Base-by-base conservation (phyloP, 208 protist genomes). In the Wallacemonas sp. region DNA sequence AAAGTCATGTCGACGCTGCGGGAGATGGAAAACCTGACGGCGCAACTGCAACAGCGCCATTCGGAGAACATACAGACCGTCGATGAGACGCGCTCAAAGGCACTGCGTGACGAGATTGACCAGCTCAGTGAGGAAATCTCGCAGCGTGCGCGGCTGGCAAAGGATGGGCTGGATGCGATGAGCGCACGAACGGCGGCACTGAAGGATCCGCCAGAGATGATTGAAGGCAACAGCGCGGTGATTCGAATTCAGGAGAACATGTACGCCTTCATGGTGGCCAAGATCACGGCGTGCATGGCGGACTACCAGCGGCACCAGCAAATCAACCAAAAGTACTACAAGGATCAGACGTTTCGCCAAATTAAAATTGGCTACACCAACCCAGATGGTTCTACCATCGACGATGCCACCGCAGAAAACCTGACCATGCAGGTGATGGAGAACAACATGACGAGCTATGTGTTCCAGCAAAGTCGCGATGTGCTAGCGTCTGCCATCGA, bases 341-440 rank as follows among this genome's bases (percentile, higher is more conserved):
- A 80, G 69, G 61, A 75, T 19, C 86, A 92, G 71, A 92, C 88
- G 44, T 77, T 91, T 67, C 86, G 92, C n/a, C 89, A 91, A 65
- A 95, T 97, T 73, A 97, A 93, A 58, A 94, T 91, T 56, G 92
- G 91, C 59, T 95, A 85, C 79, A 93, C 81, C 21, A 92, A 94
- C 64, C 68, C 82, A 1, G 84, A 94, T 66, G 86, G 88, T 30
- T 80, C 66, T 36, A 75, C 77, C 14, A 86, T 97, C 33, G 82
- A 92, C 58, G 89, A 94, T 62, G 70, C 49, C 2, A 83, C 84
- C 24, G 89, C 80, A 28, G 72, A 84, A 66, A 70, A 86, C 60
- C 72, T 94, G 19, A 80, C 92, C 51, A 44, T 84, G 79, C 77
- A 88, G 53, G 87, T 95, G 42, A 53, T 97, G 53, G 87, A 94